Conservation (phyloP, 306 rosid species). For the Pyrus bretschneideri region DNA sequence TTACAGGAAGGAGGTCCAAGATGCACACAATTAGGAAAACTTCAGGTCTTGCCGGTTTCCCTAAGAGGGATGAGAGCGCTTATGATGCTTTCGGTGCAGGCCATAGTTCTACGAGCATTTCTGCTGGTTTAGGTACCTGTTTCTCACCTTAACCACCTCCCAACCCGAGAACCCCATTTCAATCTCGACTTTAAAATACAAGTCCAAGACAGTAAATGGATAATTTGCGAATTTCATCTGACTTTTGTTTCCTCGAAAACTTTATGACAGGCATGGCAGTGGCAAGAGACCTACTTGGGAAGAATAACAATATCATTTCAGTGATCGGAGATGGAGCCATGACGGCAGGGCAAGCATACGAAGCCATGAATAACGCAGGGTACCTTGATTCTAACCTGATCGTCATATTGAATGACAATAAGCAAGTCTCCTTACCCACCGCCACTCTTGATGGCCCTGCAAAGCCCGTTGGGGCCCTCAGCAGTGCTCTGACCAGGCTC, state of each 20-base stretch:
- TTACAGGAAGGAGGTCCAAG: conserved; percentile 81
- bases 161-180: background rate
- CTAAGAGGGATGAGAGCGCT: conserved; percentile 85
- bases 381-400: conserved; percentile 74
- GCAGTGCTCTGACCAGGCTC: conserved; percentile 63
- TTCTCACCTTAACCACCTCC: conserved; percentile 6
- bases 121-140: conserved; percentile 81
- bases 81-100: conserved; percentile 92
- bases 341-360: conserved; percentile 98
- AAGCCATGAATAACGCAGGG: conserved; percentile 95
- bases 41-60: conserved; percentile 87
- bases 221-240: background rate
- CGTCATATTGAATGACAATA: conserved; percentile 80
- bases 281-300: conserved; percentile 79
- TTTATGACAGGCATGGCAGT: conserved; percentile 80
- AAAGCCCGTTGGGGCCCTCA: conserved; percentile 84
- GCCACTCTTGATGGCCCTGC: conserved; percentile 97
- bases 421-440: conserved; percentile 92
- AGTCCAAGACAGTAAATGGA: conserved; percentile 1
- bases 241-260: background rate
- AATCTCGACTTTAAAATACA: background rate
- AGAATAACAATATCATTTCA: conserved; percentile 59
- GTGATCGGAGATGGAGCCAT: conserved; percentile 97
- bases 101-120: conserved; percentile 93
- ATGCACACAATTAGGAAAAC: conserved; percentile 91